Percentiles rank a stretch among this genome's conserved stretches.
Conservation (phyloP, 2,329 filamentous ascomycete species). For the Arthrobotrys megalospora region DNA sequence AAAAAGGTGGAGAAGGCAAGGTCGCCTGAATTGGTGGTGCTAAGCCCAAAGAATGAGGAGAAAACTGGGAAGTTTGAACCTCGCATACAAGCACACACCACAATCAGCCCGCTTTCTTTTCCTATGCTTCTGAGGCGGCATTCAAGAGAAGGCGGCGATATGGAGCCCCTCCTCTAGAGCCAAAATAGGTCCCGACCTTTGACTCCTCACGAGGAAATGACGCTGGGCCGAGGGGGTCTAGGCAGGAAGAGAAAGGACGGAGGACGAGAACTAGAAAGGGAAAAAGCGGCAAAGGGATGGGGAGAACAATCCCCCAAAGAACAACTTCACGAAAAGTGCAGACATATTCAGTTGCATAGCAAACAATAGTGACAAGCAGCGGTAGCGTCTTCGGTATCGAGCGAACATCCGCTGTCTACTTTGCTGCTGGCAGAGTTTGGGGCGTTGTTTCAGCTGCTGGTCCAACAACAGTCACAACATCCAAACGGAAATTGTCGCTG, state of each 20-base stretch:
- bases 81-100: constrained; percentile 53
- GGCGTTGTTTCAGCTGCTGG: constrained; percentile 53
- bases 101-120: constrained; percentile 48
- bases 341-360: constrained; percentile 7
- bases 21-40: constrained; percentile 51
- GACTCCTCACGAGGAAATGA: constrained; percentile 53
- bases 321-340: constrained; percentile 11
- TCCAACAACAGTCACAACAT: constrained; percentile 55
- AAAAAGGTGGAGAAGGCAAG: constrained; percentile 44
- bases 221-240: constrained; percentile 38
- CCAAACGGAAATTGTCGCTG: constrained; percentile 42
- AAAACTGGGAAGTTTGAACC: constrained; percentile 55
- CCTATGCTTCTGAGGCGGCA: constrained; percentile 42
- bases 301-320: constrained; percentile 20
- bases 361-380: constrained; percentile 18
- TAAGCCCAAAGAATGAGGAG: constrained; percentile 58
- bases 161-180: constrained; percentile 43
- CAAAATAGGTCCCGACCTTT: constrained; percentile 22
- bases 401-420: constrained; percentile 18
- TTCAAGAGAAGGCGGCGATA: constrained; percentile 28
- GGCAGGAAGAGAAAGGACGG: constrained; percentile 5
- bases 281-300: constrained; percentile 32
- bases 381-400: constrained; percentile 20
- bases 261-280: constrained; percentile 6
- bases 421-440: constrained; percentile 19